A percentile compares a stretch with the other conserved stretches of the same genome.
These are phyloP conservation scores for Umbelopsis sp. DNA, from an alignment of 371 early-diverging fungal species.

Conservation along the genomic window DNA sequence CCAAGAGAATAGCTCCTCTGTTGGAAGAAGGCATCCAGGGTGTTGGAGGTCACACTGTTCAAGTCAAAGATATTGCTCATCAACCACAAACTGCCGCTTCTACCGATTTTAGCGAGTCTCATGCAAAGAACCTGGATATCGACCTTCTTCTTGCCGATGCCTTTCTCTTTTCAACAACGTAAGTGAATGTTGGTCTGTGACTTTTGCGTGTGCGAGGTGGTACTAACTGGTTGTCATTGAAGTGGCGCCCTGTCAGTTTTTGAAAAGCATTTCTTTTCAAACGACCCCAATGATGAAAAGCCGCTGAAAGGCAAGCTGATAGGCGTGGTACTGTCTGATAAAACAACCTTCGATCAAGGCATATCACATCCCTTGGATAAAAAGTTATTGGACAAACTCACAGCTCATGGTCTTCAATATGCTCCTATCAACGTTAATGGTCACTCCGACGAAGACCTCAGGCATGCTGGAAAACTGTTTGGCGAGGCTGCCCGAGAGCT, in stretches of 20 bases:
- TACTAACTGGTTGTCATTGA: background rate
- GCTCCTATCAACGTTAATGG: background rate
- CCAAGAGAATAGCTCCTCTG: slow-evolving; percentile 24
- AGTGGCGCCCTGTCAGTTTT: slow-evolving; percentile 34
- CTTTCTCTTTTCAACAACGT: slow-evolving; percentile 31
- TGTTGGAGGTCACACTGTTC: slow-evolving; percentile 19
- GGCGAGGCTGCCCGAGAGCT: background rate
- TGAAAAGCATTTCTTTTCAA: slow-evolving; percentile 30
- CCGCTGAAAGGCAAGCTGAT: slow-evolving; percentile 27
- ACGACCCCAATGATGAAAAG: slow-evolving; percentile 9
- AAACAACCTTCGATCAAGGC: slow-evolving; percentile 30
- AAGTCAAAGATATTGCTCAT: slow-evolving; percentile 29
- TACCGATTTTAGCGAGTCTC: background rate
- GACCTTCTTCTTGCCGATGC: slow-evolving; percentile 26
- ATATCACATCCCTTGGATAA: slow-evolving; percentile 5
- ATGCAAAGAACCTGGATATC: slow-evolving; percentile 21
- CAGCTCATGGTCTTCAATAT: slow-evolving; percentile 3
- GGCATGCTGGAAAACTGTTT: background rate
- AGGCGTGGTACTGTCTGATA: slow-evolving; percentile 26
- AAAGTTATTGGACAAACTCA: background rate
- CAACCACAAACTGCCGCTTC: slow-evolving; percentile 22
- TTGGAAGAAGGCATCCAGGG: slow-evolving; percentile 26
- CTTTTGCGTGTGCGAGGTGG: background rate
- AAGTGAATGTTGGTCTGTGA: background rate
- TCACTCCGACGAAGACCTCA: slow-evolving; percentile 7